Percentiles rank a stretch among this genome's conserved stretches.
Evolutionary conservation across 257 asterid species (phyloP).

Genomic region (Vinca minor): DNA sequence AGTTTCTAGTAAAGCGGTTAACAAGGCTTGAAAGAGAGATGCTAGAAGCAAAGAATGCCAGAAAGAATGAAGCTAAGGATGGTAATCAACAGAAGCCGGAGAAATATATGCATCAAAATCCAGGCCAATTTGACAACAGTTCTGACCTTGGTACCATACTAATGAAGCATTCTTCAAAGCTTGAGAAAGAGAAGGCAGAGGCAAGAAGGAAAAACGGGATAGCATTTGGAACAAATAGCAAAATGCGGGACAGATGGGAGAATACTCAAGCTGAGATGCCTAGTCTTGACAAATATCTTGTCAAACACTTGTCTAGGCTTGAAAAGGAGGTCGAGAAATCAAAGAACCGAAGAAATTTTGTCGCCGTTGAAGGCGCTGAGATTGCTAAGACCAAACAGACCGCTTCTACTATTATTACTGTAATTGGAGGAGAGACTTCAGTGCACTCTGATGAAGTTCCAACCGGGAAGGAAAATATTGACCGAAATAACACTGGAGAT

Average conservation of each 20-base stretch:
- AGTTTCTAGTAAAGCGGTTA: constrained; percentile 72
- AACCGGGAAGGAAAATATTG: constrained; percentile 47
- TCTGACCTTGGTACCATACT: constrained; percentile 47
- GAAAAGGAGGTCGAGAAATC: constrained; percentile 83
- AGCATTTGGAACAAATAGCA: constrained; percentile 19
- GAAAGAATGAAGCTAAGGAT: constrained; percentile 32
- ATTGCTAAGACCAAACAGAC: constrained; percentile 5
- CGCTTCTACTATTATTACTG: not conserved
- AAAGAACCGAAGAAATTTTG: constrained; percentile 26
- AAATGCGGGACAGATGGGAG: constrained; percentile 20
- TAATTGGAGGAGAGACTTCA: constrained; percentile 1
- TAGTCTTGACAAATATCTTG: constrained; percentile 61
- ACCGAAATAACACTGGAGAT: constrained; percentile 30
- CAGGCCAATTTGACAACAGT: constrained; percentile 2
- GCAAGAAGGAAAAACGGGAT: constrained; percentile 24
- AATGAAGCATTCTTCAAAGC: constrained; percentile 48
- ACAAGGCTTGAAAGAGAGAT: constrained; percentile 91
- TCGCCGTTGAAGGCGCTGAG: constrained; percentile 7
- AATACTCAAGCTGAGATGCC: constrained; percentile 37
- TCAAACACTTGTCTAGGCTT: constrained; percentile 59
- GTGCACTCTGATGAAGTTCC: constrained; percentile 8
- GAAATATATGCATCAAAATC: constrained; percentile 14
- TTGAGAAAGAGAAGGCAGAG: constrained; percentile 56
- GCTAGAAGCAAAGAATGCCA: constrained; percentile 65
- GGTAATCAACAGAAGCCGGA: constrained; percentile 22